These are phyloP conservation scores for Teratosphaeriaceae sp. DNA, from an alignment of 2,329 filamentous ascomycete genomes.

Conservation along the genomic window DNA sequence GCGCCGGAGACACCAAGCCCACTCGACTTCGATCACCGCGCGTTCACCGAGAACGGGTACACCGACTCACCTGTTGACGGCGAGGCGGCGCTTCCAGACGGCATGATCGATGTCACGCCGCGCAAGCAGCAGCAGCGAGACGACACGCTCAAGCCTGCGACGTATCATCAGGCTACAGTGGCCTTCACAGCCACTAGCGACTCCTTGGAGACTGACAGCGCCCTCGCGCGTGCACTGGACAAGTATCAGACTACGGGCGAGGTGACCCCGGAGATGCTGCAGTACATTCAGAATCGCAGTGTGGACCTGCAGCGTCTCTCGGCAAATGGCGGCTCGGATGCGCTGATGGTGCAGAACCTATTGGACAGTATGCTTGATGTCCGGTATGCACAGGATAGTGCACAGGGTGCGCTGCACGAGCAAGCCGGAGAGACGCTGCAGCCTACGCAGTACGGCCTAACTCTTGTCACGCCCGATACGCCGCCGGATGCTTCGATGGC, in stretches of 20 bases:
- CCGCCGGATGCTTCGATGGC: conserved; percentile 21
- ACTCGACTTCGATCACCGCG: conserved; percentile 4
- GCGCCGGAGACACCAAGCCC: conserved; percentile 6
- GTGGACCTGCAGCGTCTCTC: conserved; percentile 26
- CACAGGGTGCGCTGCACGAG: background rate
- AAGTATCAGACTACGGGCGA: conserved; percentile 26
- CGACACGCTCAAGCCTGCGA: conserved; percentile 18
- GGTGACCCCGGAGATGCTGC: conserved; percentile 27
- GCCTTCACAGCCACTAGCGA: conserved; percentile 7
- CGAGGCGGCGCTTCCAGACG: conserved; percentile 9
- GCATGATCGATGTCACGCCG: conserved; percentile 22
- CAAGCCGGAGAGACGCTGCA: conserved; percentile 12
- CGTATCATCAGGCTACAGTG: conserved; percentile 7
- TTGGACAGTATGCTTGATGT: conserved; percentile 25
- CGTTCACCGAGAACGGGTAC: conserved; percentile 18
- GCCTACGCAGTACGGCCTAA: conserved; percentile 21
- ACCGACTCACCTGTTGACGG: conserved; percentile 16
- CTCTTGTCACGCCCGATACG: conserved; percentile 27
- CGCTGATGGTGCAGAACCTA: conserved; percentile 28
- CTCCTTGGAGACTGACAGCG: conserved; percentile 10
- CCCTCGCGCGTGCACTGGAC: conserved; percentile 20
- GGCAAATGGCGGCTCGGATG: conserved; percentile 29
- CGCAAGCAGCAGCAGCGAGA: conserved; percentile 17
- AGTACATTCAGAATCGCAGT: conserved; percentile 26
- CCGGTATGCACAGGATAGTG: conserved; percentile 11